Percentiles rank a stretch among this genome's conserved stretches.
These are phyloP conservation scores for Salix suchowensis DNA, from an alignment of 345 rosid genomes.

Conservation along the genomic window DNA sequence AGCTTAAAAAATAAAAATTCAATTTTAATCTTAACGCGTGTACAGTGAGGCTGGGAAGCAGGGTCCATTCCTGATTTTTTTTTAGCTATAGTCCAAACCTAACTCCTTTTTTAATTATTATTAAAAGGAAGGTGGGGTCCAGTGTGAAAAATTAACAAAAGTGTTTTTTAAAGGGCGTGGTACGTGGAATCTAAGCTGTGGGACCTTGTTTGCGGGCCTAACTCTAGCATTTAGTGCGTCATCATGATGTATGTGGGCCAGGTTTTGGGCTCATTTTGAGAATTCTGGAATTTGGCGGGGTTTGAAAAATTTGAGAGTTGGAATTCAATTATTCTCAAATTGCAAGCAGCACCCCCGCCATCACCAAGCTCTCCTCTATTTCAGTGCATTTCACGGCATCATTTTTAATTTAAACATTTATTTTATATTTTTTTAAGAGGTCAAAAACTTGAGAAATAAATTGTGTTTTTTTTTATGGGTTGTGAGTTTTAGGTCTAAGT, in stretches of 20 bases:
- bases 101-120: not conserved
- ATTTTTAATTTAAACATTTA: not conserved
- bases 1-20: not conserved
- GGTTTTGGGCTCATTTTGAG: not conserved
- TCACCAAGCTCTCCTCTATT: not conserved
- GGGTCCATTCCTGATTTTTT: constrained; percentile 9
- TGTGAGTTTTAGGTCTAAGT: too few species aligned
- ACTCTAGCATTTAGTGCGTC: constrained; percentile 19
- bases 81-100: constrained; percentile 25
- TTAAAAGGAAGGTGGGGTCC: not conserved
- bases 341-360: not conserved
- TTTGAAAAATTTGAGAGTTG: too few species aligned
- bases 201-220: constrained; percentile 25
- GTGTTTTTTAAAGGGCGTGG: constrained; percentile 13
- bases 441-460: too few species aligned
- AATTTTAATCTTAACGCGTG: constrained; percentile 28
- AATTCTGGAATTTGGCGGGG: not conserved
- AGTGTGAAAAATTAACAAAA: constrained; percentile 7
- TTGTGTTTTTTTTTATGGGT: too few species aligned
- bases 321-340: not conserved
- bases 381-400: not conserved
- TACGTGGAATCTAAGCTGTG: constrained; percentile 28
- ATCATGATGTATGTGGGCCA: constrained; percentile 23
- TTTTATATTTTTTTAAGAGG: not conserved
- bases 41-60: constrained; percentile 20